Percentiles rank a stretch among this genome's conserved stretches.
These are phyloP conservation scores for Saprolegnia parasitica DNA, from an alignment of 352 stramenopile species.

Conservation along the genomic window DNA sequence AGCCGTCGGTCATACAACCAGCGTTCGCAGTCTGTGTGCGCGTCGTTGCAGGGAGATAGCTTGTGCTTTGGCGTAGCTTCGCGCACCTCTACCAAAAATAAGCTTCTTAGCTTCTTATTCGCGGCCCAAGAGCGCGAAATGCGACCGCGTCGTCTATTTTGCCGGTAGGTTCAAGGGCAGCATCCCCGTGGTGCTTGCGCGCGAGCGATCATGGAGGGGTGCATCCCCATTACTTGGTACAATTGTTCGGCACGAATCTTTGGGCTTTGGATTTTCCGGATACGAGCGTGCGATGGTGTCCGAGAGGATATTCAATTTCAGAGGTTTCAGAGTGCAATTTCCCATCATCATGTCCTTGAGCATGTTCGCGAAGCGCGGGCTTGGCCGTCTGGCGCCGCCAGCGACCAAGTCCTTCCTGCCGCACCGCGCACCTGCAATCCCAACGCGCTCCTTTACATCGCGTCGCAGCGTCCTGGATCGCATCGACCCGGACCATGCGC, in stretches of 20 bases:
- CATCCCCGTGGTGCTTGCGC: background rate
- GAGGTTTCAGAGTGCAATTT: background rate
- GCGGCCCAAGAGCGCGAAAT: no score
- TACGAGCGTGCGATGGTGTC: background rate
- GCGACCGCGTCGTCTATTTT: no score
- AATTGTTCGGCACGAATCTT: background rate
- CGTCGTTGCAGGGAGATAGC: no score
- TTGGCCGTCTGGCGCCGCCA: background rate
- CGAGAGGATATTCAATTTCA: background rate
- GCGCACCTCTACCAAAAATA: no score
- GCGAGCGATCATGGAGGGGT: background rate
- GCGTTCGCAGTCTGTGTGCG: no score
- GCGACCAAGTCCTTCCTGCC: background rate
- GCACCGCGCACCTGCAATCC: background rate
- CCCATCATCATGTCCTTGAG: constrained; percentile 18
- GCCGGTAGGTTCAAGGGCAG: background rate
- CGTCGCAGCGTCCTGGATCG: background rate
- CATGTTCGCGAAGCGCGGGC: background rate
- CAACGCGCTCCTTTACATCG: constrained; percentile 1
- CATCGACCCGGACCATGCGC: constrained; percentile 18
- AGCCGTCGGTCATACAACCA: no score
- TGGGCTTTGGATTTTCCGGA: background rate
- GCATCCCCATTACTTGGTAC: no score
- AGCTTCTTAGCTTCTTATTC: no score
- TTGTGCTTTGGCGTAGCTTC: no score